A percentile compares a stretch with the other conserved stretches of the same genome.
These are phyloP conservation scores for Pseudoscleropodium purum DNA, from an alignment of 225 moss, liverwort and hornwort genomes.

Conservation along the genomic window DNA sequence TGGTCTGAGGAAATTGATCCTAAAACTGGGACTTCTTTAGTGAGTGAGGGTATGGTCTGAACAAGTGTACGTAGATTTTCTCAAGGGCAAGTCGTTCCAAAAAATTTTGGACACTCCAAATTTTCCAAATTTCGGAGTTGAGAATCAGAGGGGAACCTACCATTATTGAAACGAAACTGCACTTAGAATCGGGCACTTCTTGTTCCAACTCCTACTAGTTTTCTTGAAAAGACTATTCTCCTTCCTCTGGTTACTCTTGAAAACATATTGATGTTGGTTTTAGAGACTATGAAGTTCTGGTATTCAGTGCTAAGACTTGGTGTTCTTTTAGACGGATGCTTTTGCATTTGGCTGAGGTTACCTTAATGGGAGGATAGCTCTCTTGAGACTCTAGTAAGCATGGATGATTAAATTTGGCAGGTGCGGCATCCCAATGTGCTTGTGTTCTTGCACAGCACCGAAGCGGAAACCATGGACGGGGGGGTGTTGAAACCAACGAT, in stretches of 20 bases:
- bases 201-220: neutral
- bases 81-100: neutral
- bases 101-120: neutral
- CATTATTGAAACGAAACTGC: neutral
- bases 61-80: neutral
- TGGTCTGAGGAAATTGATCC: neutral
- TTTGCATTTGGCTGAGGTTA: neutral
- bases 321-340: neutral
- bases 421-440: conserved; percentile 97
- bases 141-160: neutral
- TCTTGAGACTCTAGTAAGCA: neutral
- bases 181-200: neutral
- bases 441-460: conserved; percentile 79
- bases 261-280: neutral
- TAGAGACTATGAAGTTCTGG: neutral
- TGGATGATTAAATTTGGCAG: conserved; percentile 27
- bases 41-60: neutral
- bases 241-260: neutral
- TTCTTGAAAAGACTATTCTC: neutral
- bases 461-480: conserved; percentile 63
- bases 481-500: conserved; percentile 64
- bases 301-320: neutral
- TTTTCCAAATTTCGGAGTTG: neutral
- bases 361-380: neutral
- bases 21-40: neutral